Evolutionary conservation across 495 filamentous ascomycete species (phyloP), one percentile per base, ranked within the genome.

Genomic region (Penicillium coprophilum): DNA sequence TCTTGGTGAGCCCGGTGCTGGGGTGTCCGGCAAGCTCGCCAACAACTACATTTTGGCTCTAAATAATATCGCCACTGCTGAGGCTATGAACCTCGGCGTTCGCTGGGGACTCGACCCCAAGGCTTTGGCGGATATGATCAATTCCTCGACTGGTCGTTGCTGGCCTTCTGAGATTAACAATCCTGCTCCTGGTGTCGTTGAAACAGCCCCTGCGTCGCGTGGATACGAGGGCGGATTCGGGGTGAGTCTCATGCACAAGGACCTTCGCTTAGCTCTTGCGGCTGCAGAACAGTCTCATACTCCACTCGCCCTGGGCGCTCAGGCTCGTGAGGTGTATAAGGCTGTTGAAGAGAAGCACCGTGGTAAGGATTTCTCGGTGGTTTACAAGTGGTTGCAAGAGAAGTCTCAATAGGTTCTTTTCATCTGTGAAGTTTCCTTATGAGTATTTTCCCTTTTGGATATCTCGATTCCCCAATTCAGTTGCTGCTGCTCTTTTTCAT

Each of bases 151-250:
- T 1, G 92, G 92, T 34, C 85, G 81, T 49, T 96, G 90, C 78
- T 97, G 92, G 92, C 89, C 91, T 8, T 91, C 85, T 56, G 92
- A 96, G 68, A 71, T 92, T 44, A 97, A 97, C 67, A 97, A 97
- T 64, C 92, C 92, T 1, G 89, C 96, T 10, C 88, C 90, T 39
- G 91, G 89, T n/a, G 90, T 93, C 0, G 78, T 90, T 9, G 82
- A 86, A 39, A 80, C 79, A 7, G 81, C 90, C 2, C 89, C 91
- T 2, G 87, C 92, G 0, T 80, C 77, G 38, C 81, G 84, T 20
- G 90, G 84, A 8, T 97, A 95, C 58, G 73, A 79, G 15, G 91
- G 90, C 15, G 92, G 92, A 0, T 96, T 96, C 60, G 91, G 90
- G 8, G 82, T 94, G 15, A 77, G 82, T 17, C 70, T 97, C 57